Evolutionary conservation across 148 eudicot genomes (phyloP).

Genomic region (Rhododendron simsii): DNA sequence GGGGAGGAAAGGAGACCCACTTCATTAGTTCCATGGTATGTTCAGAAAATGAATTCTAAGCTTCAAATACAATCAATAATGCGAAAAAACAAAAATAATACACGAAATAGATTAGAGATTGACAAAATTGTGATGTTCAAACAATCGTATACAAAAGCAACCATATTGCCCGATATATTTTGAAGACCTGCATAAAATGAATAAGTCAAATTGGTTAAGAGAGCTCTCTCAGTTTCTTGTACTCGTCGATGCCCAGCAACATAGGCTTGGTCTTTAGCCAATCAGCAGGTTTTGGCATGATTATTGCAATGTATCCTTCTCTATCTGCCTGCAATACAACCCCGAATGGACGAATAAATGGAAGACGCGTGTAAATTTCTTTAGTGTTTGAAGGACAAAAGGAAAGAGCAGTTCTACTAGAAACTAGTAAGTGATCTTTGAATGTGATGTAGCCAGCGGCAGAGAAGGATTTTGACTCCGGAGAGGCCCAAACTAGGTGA

Average conservation of each 20-base stretch:
- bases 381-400: neutral
- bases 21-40: neutral
- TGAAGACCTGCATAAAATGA: neutral
- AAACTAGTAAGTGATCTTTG: neutral
- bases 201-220: constrained; percentile 11
- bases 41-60: neutral
- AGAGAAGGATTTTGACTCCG: neutral
- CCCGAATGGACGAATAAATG: neutral
- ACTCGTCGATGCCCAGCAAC: constrained; percentile 54
- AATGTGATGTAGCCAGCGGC: neutral
- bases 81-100: neutral
- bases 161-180: neutral
- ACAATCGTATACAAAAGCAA: neutral
- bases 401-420: neutral
- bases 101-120: neutral
- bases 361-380: neutral
- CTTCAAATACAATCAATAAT: neutral
- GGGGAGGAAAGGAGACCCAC: neutral
- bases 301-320: constrained; percentile 86
- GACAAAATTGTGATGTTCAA: neutral
- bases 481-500: neutral
- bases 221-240: constrained; percentile 47
- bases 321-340: constrained; percentile 62
- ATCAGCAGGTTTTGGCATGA: constrained; percentile 83
- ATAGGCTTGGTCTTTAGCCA: constrained; percentile 74